Conservation (phyloP, 1,284 basidiomycete genomes). For the Microbotryomycetes sp. region DNA sequence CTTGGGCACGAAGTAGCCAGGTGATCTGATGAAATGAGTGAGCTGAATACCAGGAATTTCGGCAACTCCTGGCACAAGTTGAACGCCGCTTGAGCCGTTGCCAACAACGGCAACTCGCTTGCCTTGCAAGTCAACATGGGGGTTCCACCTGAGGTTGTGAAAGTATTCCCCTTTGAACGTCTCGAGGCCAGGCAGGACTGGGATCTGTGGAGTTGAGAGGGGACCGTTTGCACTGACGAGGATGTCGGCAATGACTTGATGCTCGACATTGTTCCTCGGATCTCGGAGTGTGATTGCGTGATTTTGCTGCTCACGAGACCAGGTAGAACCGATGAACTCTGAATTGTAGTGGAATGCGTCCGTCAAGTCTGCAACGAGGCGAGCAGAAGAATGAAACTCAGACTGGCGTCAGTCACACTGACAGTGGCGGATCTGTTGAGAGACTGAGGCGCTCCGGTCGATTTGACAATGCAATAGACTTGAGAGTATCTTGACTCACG, state of each 20-base stretch:
- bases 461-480: constrained; percentile 19
- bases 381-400: not conserved
- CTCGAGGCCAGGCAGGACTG: constrained; percentile 47
- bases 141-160: constrained; percentile 56
- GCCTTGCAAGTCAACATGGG: constrained; percentile 51
- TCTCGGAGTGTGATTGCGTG: constrained; percentile 48
- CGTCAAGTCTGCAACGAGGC: constrained; percentile 46
- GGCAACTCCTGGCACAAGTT: constrained; percentile 46
- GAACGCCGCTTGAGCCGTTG: constrained; percentile 53
- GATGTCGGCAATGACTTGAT: constrained; percentile 35
- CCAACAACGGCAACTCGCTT: constrained; percentile 59
- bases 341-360: constrained; percentile 47
- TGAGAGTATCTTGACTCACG: constrained; percentile 27
- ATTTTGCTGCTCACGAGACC: constrained; percentile 46
- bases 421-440: constrained; percentile 14
- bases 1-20: constrained; percentile 50
- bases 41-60: constrained; percentile 40
- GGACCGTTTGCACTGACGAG: constrained; percentile 50
- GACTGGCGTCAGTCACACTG: not conserved
- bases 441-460: too few species aligned
- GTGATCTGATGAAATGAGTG: constrained; percentile 51
- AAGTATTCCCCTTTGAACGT: constrained; percentile 52
- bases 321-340: constrained; percentile 47
- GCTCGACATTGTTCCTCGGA: constrained; percentile 18
- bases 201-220: constrained; percentile 48